Percentiles rank a stretch among this genome's conserved stretches.
Conservation (phyloP, 345 rosid species). For the Excoecaria agallocha region DNA sequence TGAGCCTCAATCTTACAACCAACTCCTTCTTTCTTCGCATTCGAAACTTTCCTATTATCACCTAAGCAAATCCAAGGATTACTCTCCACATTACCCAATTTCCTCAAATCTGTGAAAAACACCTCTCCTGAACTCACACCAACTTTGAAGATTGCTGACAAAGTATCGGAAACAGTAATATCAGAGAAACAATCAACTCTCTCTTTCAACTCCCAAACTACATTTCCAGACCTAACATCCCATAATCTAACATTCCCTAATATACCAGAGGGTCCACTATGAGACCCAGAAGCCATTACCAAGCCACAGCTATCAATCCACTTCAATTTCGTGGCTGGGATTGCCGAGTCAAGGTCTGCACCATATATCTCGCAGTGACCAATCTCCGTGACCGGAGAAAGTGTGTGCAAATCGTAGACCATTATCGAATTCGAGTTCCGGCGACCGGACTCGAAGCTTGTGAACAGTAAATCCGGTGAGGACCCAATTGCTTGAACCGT, state of each 20-base stretch:
- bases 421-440: constrained; percentile 78
- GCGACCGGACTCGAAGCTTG: constrained; percentile 90
- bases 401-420: constrained; percentile 66
- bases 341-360: constrained; percentile 65
- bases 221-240: constrained; percentile 76
- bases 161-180: constrained; percentile 61
- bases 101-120: constrained; percentile 61
- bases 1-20: constrained; percentile 76
- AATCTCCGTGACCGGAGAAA: constrained; percentile 65
- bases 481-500: constrained; percentile 87
- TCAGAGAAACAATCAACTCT: constrained; percentile 80
- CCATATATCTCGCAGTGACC: constrained; percentile 73
- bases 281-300: constrained; percentile 88
- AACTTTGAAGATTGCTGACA: constrained; percentile 66
- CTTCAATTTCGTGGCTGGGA: constrained; percentile 75
- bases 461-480: constrained; percentile 52
- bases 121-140: constrained; percentile 80
- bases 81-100: constrained; percentile 35
- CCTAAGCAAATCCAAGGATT: constrained; percentile 67
- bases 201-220: constrained; percentile 77
- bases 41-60: constrained; percentile 45
- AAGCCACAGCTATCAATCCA: constrained; percentile 63
- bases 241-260: constrained; percentile 65
- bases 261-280: constrained; percentile 77
- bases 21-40: constrained; percentile 74